phyloP scores from a whole-genome alignment of 2,329 filamentous ascomycete species.

The Thermothelomyces thermophilus region DNA sequence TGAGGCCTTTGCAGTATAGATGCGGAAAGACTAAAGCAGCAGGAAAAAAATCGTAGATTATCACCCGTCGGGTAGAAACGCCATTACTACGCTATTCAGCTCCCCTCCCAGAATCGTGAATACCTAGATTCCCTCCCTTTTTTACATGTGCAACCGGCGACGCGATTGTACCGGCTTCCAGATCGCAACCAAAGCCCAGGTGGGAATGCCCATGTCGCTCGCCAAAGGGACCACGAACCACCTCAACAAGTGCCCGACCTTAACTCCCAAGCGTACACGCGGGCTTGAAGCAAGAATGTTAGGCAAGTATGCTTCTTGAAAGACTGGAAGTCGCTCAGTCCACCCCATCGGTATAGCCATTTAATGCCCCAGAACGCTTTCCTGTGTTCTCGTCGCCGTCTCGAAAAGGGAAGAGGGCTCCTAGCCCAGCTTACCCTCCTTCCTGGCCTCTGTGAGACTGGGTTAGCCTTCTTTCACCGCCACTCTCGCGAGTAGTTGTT shows the following conservation, averaged over 20 bases:
- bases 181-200: not conserved
- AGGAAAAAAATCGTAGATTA: not conserved
- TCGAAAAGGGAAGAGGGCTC: constrained; percentile 7
- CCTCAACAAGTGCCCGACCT: not conserved
- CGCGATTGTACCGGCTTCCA: not conserved
- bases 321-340: constrained; percentile 3
- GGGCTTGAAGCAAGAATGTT: constrained; percentile 6
- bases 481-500: not conserved
- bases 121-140: not conserved
- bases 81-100: not conserved
- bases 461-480: constrained; percentile 8
- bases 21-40: too few species aligned
- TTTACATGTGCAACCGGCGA: constrained; percentile 2
- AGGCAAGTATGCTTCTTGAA: constrained; percentile 8
- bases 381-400: not conserved
- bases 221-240: not conserved
- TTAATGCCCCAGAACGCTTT: not conserved
- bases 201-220: not conserved
- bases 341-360: not conserved
- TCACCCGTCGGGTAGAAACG: not conserved
- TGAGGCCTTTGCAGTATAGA: too few species aligned
- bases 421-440: constrained; percentile 61
- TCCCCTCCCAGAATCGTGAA: not conserved
- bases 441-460: constrained; percentile 56
- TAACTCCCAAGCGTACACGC: not conserved